A percentile compares a stretch with the other conserved stretches of the same genome.
Conservation (phyloP, 495 filamentous ascomycete species). For the Hypoxylon intermedium region DNA sequence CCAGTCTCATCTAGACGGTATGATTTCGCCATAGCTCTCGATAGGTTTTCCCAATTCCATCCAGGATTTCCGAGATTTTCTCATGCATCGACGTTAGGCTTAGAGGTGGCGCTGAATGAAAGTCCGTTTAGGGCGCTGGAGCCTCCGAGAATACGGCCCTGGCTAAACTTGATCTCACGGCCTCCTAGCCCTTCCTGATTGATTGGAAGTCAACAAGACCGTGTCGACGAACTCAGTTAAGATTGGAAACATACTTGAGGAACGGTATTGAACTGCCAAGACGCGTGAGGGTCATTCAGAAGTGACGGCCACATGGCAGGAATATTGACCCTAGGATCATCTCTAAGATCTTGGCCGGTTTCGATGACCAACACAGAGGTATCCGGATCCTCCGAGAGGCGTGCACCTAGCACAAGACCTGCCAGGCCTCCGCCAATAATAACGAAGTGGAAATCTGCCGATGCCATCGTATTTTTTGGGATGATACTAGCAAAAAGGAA, state of each 20-base stretch:
- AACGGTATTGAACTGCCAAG: constrained; percentile 8
- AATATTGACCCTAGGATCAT: constrained; percentile 3
- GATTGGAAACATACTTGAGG: constrained; percentile 2
- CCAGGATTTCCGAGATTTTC: no score
- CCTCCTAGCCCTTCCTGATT: background rate
- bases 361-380: constrained; percentile 57
- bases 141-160: no score
- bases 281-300: constrained; percentile 1
- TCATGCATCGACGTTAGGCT: no score
- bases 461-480: no score
- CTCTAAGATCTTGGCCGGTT: constrained; percentile 44
- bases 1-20: no score
- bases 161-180: constrained; percentile 8
- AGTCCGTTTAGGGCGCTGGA: no score
- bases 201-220: background rate
- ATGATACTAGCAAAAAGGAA: no score
- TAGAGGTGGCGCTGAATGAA: no score
- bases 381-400: constrained; percentile 53
- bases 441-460: no score
- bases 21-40: no score
- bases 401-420: constrained; percentile 57
- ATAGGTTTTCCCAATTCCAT: background rate
- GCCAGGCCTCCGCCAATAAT: constrained; percentile 58
- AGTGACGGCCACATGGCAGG: constrained; percentile 15
- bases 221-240: background rate